A percentile compares a stretch with the other conserved stretches of the same genome.
Conservation (phyloP, 805 yeast genomes). For the Metschnikowia rubicola region DNA sequence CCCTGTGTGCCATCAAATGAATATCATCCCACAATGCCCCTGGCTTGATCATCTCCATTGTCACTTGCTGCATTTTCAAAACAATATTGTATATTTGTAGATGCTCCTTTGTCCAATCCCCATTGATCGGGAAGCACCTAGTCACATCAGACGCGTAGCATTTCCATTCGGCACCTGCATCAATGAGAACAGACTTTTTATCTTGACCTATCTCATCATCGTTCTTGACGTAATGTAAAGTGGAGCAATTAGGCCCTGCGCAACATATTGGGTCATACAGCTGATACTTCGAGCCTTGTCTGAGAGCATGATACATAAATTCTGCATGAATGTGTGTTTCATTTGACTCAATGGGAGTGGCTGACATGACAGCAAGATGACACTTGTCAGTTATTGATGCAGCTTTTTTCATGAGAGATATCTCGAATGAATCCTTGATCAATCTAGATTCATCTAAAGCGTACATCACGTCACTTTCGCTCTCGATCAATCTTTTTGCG, state of each 20-base stretch:
- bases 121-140: constrained; percentile 88
- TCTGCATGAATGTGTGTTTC: constrained; percentile 96
- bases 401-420: constrained; percentile 74
- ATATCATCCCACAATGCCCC: constrained; percentile 84
- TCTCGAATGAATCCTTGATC: constrained; percentile 80
- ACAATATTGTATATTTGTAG: constrained; percentile 78
- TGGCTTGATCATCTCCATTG: constrained; percentile 72
- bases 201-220: constrained; percentile 53
- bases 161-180: constrained; percentile 97
- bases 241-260: constrained; percentile 86
- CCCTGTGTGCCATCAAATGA: constrained; percentile 75
- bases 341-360: constrained; percentile 78
- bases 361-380: constrained; percentile 90
- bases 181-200: constrained; percentile 71
- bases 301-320: constrained; percentile 84
- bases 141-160: constrained; percentile 93
- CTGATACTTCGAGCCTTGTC: constrained; percentile 88
- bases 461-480: constrained; percentile 47
- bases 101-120: constrained; percentile 87
- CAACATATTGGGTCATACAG: constrained; percentile 97
- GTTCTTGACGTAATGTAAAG: constrained; percentile 84
- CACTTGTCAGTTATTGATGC: constrained; percentile 82
- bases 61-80: constrained; percentile 71
- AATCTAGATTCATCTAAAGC: constrained; percentile 87
- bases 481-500: constrained; percentile 36